Evolutionary conservation across 1,284 basidiomycete genomes (phyloP), one percentile per base, ranked within the genome.

Genomic region (Anthracocystis panici-leucophaei): DNA sequence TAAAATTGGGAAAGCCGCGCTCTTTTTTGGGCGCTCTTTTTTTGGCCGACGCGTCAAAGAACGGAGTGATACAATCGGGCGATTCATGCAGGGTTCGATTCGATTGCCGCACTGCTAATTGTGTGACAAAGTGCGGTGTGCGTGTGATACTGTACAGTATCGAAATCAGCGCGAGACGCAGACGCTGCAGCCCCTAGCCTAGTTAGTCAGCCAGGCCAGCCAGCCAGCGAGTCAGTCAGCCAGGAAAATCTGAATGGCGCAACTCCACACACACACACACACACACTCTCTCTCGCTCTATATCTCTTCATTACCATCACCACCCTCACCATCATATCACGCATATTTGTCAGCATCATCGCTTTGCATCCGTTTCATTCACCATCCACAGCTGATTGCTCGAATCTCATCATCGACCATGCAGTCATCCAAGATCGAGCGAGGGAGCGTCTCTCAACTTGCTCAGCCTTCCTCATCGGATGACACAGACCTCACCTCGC

Each of bases 401-500:
- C 57, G 23, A 21, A n/a, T 49, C n/a, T 23, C 42, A 16, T 27
- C 25, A 14, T 23, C 41, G 31, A 54, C 16, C 27, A 74, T 74
- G 71, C 71, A 65, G 57, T 57, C 71, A 16, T 57, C 58, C 41
- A 74, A 56, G 57, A 40, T 25, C 7, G 62, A 61, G 21, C 57
- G 41, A 33, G 53, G 23, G 14, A 35, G 25, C 40, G 23, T 51
- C 48, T 58, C 61, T 10, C 54, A 60, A 12, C n/a, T 62, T 33
- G 49, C 62, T 57, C 56, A 44, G 27, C 23, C 56, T 14, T 5
- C 45, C 14, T 57, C 64, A 23, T 57, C 73, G 6, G 77, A 75
- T 31, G 73, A 77, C 42, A 41, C 56, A 33, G 75, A 77, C 46
- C 63, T 73, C 51, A 70, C 70, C 2, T 77, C 75, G 35, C 70